Evolutionary conservation across 2,329 filamentous ascomycete species (phyloP).

Genomic region (Chaetomiaceae sp.): DNA sequence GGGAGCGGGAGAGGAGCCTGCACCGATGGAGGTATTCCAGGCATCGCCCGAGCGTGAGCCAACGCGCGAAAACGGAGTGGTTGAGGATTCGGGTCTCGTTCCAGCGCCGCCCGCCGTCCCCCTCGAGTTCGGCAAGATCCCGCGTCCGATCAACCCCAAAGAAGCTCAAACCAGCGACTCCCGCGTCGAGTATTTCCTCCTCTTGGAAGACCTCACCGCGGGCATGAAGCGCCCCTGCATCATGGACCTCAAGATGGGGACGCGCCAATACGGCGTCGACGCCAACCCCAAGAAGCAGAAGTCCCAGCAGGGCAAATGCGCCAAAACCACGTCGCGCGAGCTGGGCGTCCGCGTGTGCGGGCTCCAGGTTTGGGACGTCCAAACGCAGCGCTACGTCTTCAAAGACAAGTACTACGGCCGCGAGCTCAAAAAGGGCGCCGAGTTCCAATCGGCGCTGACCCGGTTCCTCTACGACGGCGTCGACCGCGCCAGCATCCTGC

Average conservation of each 20-base stretch:
- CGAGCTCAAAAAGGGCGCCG: slow-evolving; percentile 75
- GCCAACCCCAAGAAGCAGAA: slow-evolving; percentile 87
- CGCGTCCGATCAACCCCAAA: slow-evolving; percentile 68
- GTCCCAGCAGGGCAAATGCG: slow-evolving; percentile 90
- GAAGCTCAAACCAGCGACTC: slow-evolving; percentile 63
- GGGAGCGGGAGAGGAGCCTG: slow-evolving; percentile 49
- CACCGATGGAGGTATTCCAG: slow-evolving; percentile 9
- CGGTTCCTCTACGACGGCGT: slow-evolving; percentile 89
- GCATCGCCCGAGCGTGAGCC: slow-evolving; percentile 8
- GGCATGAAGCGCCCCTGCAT: slow-evolving; percentile 97
- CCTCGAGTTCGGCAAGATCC: slow-evolving; percentile 41
- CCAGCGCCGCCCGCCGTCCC: slow-evolving; percentile 30
- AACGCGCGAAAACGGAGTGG: neutral
- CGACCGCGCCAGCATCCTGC: slow-evolving; percentile 71
- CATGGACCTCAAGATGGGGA: slow-evolving; percentile 98
- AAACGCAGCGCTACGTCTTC: slow-evolving; percentile 81
- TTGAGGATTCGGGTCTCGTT: neutral
- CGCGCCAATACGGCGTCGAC: slow-evolving; percentile 91
- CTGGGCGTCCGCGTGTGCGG: slow-evolving; percentile 92
- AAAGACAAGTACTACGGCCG: slow-evolving; percentile 98
- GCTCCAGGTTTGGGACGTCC: slow-evolving; percentile 91
- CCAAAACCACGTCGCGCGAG: slow-evolving; percentile 83
- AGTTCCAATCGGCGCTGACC: slow-evolving; percentile 84
- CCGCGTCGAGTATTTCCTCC: slow-evolving; percentile 85
- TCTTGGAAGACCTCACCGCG: slow-evolving; percentile 90